Evolutionary conservation across 148 eudicot genomes (phyloP), one percentile per base, ranked within the genome.

Genomic region (Cornus controversa): DNA sequence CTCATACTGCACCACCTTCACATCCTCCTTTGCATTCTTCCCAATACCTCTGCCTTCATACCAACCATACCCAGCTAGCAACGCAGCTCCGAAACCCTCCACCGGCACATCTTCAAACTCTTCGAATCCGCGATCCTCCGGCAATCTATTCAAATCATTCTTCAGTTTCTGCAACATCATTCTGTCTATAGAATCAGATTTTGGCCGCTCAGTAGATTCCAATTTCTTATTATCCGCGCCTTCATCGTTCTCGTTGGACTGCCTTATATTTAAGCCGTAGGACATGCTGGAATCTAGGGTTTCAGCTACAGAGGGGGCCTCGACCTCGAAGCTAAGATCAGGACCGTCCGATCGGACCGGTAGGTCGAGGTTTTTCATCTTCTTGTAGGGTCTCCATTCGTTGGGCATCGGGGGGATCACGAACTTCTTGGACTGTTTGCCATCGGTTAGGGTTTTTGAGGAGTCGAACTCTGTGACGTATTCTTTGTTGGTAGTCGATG

Each of bases 1-100:
- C 67, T 86, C 87, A 50, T 84, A 91, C 83, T 91, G 87, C 50
- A 84, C 77, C 66, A 87, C 75, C 75, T 93, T 88, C 25, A 86
- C 97, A 89, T 93, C 98, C 85, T 85, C 88, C 75, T 87, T 92
- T 4, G 90, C 85, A 73, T 86, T 89, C 77, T 74, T 85, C 36
- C 99, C 99, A 77, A 96, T 90, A 18, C 98, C 98, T 75, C 83
- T 85, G 2, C 98, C 99, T 66, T 96, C 88, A 2, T 75, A 64
- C 99, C 99, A 96, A 47, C 99, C 99, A 66, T 96, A 96, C 28
- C 99, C 99, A 1, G 87, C 85, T 75, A 96, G 72, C 82, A 93
- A 82, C 0, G 98, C 99, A 1, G 86, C 92, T 4, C 84, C 99
- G 37, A 88, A 96, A 0, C 88, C 92, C 76, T 96, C 98, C 11